Base-by-base conservation (phyloP, 208 protist species). In the Leptomonas seymouri region DNA sequence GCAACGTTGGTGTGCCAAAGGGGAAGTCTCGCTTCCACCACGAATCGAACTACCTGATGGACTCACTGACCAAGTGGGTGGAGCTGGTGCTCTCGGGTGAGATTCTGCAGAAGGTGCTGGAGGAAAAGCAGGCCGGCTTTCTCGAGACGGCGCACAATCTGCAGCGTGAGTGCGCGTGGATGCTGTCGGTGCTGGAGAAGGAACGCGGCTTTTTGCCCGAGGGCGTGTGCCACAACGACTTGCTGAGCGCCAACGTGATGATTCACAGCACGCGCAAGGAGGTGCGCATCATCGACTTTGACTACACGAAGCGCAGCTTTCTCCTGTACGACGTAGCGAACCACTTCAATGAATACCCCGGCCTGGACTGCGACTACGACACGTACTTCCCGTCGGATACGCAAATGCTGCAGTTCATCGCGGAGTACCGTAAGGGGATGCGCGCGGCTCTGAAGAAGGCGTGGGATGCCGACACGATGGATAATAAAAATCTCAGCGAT, bases 261-360 rank as follows among this genome's bases (percentile, higher is more conserved):
- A 85, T 88, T 11, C 78, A 93, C 69, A 72, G 28, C 31, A 55
- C 21, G 25, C 85, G 57, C 30, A 71, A 83, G 8, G 62, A 72
- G 15, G 68, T 96, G n/a, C 84, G 81, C 46, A 86, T 97, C 54
- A 98, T 98, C 74, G 95, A 98, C 80, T 98, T 96, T 74, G 95
- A 98, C 64, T 98, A 98, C 79, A 85, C 82, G 0, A 87, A 83
- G 56, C 82, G 90, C 14, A 91, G 96, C 73, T 97, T 86, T 62
- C 67, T 94, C 58, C 62, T 93, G 0, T 98, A 94, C 70, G 95
- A 98, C 59, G 71, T 96, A 42, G 95, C 87, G 5, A 98, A 98
- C 71, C 91, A 97, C 81, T 96, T 98, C 62, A 92, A 93, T 73
- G 95, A 98, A 74, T 96, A 96, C 81, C 78, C 84, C 1, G 95